Evolutionary conservation across 345 rosid species (phyloP), one percentile per base, ranked within the genome.

Genomic region (Populus ilicifolia): DNA sequence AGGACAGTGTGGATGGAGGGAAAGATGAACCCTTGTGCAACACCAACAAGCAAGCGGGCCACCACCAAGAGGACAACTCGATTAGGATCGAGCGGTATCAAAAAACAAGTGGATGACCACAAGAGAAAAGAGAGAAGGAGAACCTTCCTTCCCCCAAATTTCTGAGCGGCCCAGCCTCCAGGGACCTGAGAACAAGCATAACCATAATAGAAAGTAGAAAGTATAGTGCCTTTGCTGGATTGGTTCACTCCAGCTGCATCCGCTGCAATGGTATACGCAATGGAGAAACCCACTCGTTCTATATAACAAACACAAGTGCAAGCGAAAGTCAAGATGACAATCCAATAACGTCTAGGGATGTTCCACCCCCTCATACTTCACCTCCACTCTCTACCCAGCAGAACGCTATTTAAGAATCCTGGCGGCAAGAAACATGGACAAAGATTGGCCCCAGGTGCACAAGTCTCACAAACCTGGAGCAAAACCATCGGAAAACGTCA

Each of bases 141-240:
- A 79, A 96, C 92, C 77, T 85, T 92, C 75, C 96, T 88, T 77
- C 98, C 98, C 23, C 97, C 98, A 1, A 93, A 82, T 79, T 82
- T 93, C 85, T 96, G 98, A 77, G 98, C 99, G 6, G 93, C 99
- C 98, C 96, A 96, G 75, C 99, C 99, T 74, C 97, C 94, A 54
- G 99, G 97, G 48, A 96, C 96, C 83, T 93, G 99, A 69, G 98
- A 96, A 77, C 96, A 90, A 38, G 98, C 98, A 38, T 96, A 93
- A 18, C 99, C 98, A 73, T 91, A 88, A 67, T 89, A 96, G 89
- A 93, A 96, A 25, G 96, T 89, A 0, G 99, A 91, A 44, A 96
- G 93, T 76, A 90, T 91, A 17, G 90, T 85, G 75, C 98, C 98
- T 87, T 96, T 96, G 74, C 96, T 91, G 27, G 98, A 92, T 77